phyloP scores from a whole-genome alignment of 2,329 filamentous ascomycete genomes.

The Chaetomiaceae sp. region DNA sequence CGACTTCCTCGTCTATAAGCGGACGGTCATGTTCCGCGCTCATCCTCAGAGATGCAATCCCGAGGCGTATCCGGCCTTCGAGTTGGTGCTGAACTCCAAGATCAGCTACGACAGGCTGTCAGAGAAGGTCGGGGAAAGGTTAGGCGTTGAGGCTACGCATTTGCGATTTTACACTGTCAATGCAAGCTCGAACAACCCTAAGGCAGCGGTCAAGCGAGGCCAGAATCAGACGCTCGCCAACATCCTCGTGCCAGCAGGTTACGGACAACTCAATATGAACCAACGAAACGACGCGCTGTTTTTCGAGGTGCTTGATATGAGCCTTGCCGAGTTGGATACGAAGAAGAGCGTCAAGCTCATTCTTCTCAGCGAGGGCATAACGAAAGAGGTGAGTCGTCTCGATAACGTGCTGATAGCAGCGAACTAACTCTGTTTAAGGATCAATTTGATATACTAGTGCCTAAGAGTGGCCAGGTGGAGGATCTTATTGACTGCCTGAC shows the following conservation, averaged over 20 bases:
- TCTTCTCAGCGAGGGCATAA: constrained; percentile 84
- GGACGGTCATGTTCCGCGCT: constrained; percentile 72
- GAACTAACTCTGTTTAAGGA: constrained; percentile 51
- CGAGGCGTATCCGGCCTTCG: constrained; percentile 62
- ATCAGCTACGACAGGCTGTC: constrained; percentile 85
- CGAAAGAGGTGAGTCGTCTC: constrained; percentile 69
- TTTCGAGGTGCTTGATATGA: constrained; percentile 93
- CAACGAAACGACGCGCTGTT: constrained; percentile 76
- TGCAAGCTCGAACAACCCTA: constrained; percentile 69
- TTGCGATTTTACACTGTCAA: constrained; percentile 89
- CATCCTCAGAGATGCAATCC: constrained; percentile 54
- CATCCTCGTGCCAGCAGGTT: constrained; percentile 73
- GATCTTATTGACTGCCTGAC: constrained; percentile 73
- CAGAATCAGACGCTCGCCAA: constrained; percentile 66
- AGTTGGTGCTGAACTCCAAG: constrained; percentile 76
- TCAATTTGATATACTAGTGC: constrained; percentile 74
- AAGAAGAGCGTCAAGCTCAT: constrained; percentile 82
- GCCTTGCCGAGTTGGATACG: constrained; percentile 84
- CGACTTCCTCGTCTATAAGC: constrained; percentile 84
- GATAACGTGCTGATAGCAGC: constrained; percentile 10
- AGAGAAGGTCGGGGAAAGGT: constrained; percentile 72
- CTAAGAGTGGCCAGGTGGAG: constrained; percentile 75
- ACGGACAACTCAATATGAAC: constrained; percentile 63
- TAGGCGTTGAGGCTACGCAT: constrained; percentile 77
- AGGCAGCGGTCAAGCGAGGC: constrained; percentile 69